These are phyloP conservation scores for Baeospora myosura DNA, from an alignment of 1,284 basidiomycete genomes.

Conservation along the genomic window DNA sequence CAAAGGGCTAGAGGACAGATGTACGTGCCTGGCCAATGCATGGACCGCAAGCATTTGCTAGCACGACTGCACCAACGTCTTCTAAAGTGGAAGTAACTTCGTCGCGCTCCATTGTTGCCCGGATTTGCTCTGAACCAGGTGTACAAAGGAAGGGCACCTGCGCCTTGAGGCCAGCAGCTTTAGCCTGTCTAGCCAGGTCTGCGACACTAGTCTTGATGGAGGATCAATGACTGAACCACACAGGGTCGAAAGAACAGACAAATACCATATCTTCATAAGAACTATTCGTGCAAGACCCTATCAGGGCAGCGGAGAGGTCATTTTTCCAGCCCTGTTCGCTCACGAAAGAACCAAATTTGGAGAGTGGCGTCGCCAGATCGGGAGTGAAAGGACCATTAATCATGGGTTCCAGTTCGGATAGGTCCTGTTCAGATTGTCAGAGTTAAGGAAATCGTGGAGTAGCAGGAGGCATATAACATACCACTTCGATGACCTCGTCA, in stretches of 20 bases:
- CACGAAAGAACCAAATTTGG: slow-evolving; percentile 79
- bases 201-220: slow-evolving; percentile 75
- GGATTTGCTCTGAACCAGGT: slow-evolving; percentile 95
- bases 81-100: slow-evolving; percentile 76
- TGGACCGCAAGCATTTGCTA: slow-evolving; percentile 98
- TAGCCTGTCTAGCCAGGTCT: slow-evolving; percentile 87
- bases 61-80: slow-evolving; percentile 83
- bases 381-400: slow-evolving; percentile 99
- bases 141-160: slow-evolving; percentile 96
- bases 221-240: too few species aligned
- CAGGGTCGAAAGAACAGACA: background rate
- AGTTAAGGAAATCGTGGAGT: too few species aligned
- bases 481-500: slow-evolving; percentile 92
- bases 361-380: slow-evolving; percentile 93
- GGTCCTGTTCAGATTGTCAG: slow-evolving; percentile 47
- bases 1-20: slow-evolving; percentile 1
- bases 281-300: slow-evolving; percentile 97
- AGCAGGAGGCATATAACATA: slow-evolving; percentile 29
- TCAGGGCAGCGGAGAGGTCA: slow-evolving; percentile 84
- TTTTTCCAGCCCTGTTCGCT: slow-evolving; percentile 88
- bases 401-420: slow-evolving; percentile 89
- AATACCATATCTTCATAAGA: slow-evolving; percentile 90
- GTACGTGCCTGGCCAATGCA: slow-evolving; percentile 86
- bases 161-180: slow-evolving; percentile 71
- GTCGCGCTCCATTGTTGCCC: slow-evolving; percentile 96